phyloP scores from a whole-genome alignment of 768 basidiomycete genomes.

The Boletus barrowsii region DNA sequence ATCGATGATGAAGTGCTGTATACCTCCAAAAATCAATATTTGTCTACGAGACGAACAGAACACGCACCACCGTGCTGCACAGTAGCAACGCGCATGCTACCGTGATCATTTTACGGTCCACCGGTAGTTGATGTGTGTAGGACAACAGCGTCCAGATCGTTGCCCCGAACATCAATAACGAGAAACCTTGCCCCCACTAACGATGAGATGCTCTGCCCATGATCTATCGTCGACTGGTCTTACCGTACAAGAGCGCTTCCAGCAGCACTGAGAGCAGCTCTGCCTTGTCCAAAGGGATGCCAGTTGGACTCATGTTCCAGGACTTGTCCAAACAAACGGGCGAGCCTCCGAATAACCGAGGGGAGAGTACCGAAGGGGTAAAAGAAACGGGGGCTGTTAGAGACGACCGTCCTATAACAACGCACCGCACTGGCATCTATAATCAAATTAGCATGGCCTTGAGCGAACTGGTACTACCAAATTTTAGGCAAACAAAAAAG shows the following conservation, averaged over 20 bases:
- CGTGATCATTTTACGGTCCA: background rate
- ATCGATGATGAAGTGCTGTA: background rate
- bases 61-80: background rate
- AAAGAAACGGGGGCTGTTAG: no score
- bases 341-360: no score
- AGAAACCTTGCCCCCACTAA: background rate
- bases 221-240: background rate
- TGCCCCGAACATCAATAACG: background rate
- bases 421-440: no score
- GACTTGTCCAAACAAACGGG: no score
- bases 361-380: no score
- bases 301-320: background rate
- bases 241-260: background rate
- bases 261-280: background rate
- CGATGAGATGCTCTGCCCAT: background rate
- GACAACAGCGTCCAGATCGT: background rate
- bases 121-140: background rate
- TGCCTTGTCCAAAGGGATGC: background rate
- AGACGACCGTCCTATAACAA: no score
- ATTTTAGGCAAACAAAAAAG: no score
- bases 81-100: background rate
- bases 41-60: background rate
- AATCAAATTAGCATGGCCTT: no score
- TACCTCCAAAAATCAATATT: background rate
- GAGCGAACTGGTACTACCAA: no score